Percentiles rank a stretch among this genome's conserved stretches.
Conservation (phyloP, 108 stramenopile genomes). For the Schizochytrium sp. region DNA sequence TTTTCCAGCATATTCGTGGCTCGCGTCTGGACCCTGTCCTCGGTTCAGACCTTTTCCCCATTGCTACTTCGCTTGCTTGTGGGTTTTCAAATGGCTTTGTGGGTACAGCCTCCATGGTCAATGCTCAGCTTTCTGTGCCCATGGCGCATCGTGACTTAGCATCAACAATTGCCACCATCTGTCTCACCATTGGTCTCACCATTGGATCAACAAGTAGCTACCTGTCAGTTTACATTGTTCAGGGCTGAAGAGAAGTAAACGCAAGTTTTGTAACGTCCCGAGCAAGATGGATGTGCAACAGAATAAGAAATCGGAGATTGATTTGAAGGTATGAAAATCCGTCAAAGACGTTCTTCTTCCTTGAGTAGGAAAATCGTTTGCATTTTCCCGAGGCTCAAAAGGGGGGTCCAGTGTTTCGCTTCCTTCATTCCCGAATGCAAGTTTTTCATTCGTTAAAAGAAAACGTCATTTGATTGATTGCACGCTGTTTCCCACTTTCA, state of each 20-base stretch:
- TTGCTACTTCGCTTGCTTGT: neutral
- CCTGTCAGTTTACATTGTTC: neutral
- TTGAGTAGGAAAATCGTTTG: too few relatives aligned
- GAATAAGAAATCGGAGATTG: too few relatives aligned
- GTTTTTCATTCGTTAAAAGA: too few relatives aligned
- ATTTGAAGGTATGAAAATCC: too few relatives aligned
- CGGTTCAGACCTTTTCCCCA: neutral
- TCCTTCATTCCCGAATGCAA: too few relatives aligned
- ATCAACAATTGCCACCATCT: neutral
- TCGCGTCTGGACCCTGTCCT: neutral
- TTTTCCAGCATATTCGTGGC: neutral
- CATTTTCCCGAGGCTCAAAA: too few relatives aligned
- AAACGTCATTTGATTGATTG: too few relatives aligned
- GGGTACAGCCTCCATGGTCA: neutral
- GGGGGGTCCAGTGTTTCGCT: too few relatives aligned
- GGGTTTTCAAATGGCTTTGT: slow-evolving; percentile 15
- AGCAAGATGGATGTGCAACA: too few relatives aligned
- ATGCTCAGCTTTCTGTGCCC: neutral
- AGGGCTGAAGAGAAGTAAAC: neutral
- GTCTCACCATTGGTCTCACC: neutral
- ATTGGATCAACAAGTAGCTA: neutral
- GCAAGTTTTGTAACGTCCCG: too few relatives aligned
- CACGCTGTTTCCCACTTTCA: too few relatives aligned
- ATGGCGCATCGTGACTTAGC: neutral
- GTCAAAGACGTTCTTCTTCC: too few relatives aligned